Evolutionary conservation across 2,329 filamentous ascomycete genomes (phyloP), one percentile per base, ranked within the genome.

Genomic region (Pyricularia sp.): DNA sequence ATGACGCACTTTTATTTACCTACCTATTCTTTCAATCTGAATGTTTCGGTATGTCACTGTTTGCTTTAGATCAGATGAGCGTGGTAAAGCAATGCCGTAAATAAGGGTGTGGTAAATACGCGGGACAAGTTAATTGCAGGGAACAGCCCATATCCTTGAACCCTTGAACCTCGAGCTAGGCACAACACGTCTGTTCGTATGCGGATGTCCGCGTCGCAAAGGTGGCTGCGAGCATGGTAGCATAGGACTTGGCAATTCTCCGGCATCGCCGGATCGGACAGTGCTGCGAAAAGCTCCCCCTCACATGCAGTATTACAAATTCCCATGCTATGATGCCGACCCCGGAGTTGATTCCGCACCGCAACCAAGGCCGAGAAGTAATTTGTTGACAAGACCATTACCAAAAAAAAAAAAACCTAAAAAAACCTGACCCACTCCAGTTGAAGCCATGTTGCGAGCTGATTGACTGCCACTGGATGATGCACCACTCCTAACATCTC

Each of bases 231-330:
- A 36, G 33, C 33, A 36, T 28, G 14, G 25, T 33, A 33, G 59
- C 14, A 63, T 36, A 33, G 33, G 14, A 23, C 59, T 30, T 28
- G 26, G 59, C 59, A 28, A 63, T 28, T 14, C 59, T 63, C 59
- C 59, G 59, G 59, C 59, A 63, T 63, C 59, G 59, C 59, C 59
- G 59, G 59, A 28, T 63, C 59, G 59, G 59, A 63, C 59, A 63
- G 28, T 28, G 59, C 59, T 63, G 59, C 26, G 25, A 63, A 30
- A 26, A 28, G 12, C 59, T 63, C 25, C 59, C 59, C 59, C 59
- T 26, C 59, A 23, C 26, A 63, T 63, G 23, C 25, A 63, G 59
- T 25, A 28, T 28, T 28, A 63, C 59, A 28, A 26, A 28, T 28
- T 63, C 59, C 23, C 25, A 63, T 63, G 25, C 23, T 20, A 28